Base-by-base conservation (phyloP, 2,329 filamentous ascomycete genomes). In the Arthrobotrys musiformis region DNA sequence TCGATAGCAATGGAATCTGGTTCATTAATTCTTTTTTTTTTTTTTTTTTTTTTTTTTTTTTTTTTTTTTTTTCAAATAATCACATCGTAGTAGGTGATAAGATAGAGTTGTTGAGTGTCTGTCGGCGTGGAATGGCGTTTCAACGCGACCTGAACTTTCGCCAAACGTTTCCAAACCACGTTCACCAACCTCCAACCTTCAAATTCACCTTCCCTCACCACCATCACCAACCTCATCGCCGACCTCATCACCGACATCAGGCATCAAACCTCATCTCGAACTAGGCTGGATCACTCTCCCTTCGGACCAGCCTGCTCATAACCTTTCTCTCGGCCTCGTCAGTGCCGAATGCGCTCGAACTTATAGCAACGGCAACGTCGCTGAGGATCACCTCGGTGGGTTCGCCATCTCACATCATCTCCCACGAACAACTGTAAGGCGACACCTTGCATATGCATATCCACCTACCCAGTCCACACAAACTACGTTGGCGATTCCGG, bases 321-420 rank as follows among this genome's bases (percentile, higher is more conserved):
- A 7, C 17, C 28, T 19, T 40, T 77, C 48, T 28, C 17, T 54
- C 30, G 37, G 17, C 15, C 33, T 19, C 4, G 19, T 11, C 22
- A 22, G 24, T 5, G 30, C 60, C 66, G 72, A 30, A 76, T 76
- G 72, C 37, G 9, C 44, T 40, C 22, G 42, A 30, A 15, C 33
- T 76, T 76, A 76, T 76, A 76, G 46, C 66, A 37, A 58, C 40
- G 72, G 72, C 72, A 76, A 50, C 70, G 50, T 76, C 67, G 22
- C 72, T 76, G 72, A 44, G 72, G 72, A 69, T 22, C 22, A 30
- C 72, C 72, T 76, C 64, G 50, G 72, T 70, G 64, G 35, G 72
- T 76, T 76, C 72, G 72, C 72, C 70, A 35, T 35, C 40, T 22
- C n/a, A 24, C 13, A 8, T 28, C 33, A 2, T 19, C 15, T 19